A percentile compares a stretch with the other conserved stretches of the same genome.
phyloP scores from a whole-genome alignment of 2,329 filamentous ascomycete genomes.

The Aspergillus pseudotamarii region DNA sequence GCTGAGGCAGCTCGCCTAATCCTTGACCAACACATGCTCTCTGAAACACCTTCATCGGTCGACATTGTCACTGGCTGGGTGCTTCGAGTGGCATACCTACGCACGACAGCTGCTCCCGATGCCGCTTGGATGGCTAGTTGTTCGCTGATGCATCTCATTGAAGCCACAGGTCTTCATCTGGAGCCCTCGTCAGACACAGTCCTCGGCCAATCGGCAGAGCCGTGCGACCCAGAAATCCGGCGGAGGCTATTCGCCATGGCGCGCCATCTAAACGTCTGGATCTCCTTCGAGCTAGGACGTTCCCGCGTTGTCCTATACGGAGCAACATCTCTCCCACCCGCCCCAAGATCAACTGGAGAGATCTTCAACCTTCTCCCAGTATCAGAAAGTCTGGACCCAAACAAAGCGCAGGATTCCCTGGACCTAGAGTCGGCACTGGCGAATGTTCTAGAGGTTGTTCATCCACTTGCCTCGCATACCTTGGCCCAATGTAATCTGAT shows the following conservation, averaged over 20 bases:
- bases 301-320: conserved; percentile 55
- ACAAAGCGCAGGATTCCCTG: conserved; percentile 43
- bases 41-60: conserved; percentile 29
- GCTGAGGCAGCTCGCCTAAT: conserved; percentile 50
- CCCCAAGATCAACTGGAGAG: conserved; percentile 47
- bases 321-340: conserved; percentile 47
- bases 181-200: conserved; percentile 25
- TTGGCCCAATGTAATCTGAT: conserved; percentile 59
- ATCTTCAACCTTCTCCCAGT: conserved; percentile 57
- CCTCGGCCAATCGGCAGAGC: conserved; percentile 16
- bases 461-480: conserved; percentile 48
- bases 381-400: conserved; percentile 58
- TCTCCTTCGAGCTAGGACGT: conserved; percentile 61
- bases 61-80: conserved; percentile 50
- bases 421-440: conserved; percentile 50
- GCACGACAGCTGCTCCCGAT: conserved; percentile 57
- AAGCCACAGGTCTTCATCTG: conserved; percentile 50
- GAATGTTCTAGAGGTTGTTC: conserved; percentile 44
- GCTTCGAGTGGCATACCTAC: conserved; percentile 56
- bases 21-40: conserved; percentile 47
- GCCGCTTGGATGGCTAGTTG: conserved; percentile 59
- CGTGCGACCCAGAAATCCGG: conserved; percentile 40
- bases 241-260: conserved; percentile 54
- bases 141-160: conserved; percentile 60
- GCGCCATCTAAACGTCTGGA: conserved; percentile 62